Percentiles rank a stretch among this genome's conserved stretches.
phyloP scores from a whole-genome alignment of 2,329 filamentous ascomycete species.

The Pseudocercospora eumusae region DNA sequence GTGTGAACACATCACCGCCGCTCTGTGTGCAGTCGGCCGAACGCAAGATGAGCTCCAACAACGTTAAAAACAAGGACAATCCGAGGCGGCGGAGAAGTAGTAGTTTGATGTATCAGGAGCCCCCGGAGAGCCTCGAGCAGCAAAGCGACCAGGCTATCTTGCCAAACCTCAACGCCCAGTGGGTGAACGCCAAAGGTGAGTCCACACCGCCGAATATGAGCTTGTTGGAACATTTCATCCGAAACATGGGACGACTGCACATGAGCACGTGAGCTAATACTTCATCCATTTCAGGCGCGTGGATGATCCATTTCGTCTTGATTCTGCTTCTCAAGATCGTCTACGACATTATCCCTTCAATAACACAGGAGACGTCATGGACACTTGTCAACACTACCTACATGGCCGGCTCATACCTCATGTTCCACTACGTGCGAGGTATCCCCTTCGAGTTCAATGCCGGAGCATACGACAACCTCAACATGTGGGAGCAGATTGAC shows the following conservation, averaged over 20 bases:
- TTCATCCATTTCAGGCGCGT: slow-evolving; percentile 68
- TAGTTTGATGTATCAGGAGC: slow-evolving; percentile 97
- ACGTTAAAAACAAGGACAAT: slow-evolving; percentile 51
- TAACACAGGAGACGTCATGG: slow-evolving; percentile 98
- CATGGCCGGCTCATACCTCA: slow-evolving; percentile 98
- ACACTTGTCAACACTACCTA: slow-evolving; percentile 98
- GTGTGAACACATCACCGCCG: slow-evolving; percentile 56
- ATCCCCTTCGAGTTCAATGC: slow-evolving; percentile 99
- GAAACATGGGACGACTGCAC: slow-evolving; percentile 2
- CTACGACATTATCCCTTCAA: slow-evolving; percentile 92
- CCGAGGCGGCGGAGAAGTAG: slow-evolving; percentile 85
- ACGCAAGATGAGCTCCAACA: slow-evolving; percentile 54
- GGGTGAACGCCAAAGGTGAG: slow-evolving; percentile 97
- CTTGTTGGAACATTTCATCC: neutral
- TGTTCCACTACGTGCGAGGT: slow-evolving; percentile 99
- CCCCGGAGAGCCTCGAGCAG: slow-evolving; percentile 93
- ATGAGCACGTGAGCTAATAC: slow-evolving; percentile 21
- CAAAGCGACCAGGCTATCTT: slow-evolving; percentile 93
- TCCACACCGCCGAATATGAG: slow-evolving; percentile 3
- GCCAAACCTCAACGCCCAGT: slow-evolving; percentile 95
- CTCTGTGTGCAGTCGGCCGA: slow-evolving; percentile 39
- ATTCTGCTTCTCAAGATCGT: slow-evolving; percentile 92
- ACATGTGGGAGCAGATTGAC: slow-evolving; percentile 99
- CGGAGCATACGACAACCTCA: slow-evolving; percentile 97
- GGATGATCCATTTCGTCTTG: slow-evolving; percentile 94